A percentile compares a stretch with the other conserved stretches of the same genome.
Evolutionary conservation across 768 basidiomycete genomes (phyloP).

Genomic region (Russula sp.): DNA sequence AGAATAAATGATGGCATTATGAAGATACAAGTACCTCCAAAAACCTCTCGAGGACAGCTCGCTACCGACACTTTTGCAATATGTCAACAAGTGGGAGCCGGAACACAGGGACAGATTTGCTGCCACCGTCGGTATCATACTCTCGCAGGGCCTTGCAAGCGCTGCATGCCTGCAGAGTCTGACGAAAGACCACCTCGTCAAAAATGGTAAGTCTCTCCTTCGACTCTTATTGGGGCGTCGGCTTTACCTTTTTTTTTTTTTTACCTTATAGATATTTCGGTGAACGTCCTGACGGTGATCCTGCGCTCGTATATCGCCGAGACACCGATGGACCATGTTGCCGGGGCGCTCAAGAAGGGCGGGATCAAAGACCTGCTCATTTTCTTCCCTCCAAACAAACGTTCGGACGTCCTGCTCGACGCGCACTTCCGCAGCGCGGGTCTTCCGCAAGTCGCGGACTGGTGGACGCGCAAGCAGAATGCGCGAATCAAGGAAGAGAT

Average conservation of each 20-base stretch:
- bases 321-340: constrained; percentile 88
- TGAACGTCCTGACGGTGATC: constrained; percentile 71
- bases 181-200: constrained; percentile 92
- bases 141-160: constrained; percentile 79
- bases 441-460: constrained; percentile 79
- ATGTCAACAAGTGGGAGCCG: constrained; percentile 79
- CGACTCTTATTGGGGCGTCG: not conserved
- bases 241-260: not conserved
- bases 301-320: constrained; percentile 78
- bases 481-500: constrained; percentile 78
- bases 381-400: constrained; percentile 86
- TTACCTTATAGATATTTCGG: constrained; percentile 66
- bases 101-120: constrained; percentile 81
- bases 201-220: constrained; percentile 62
- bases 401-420: constrained; percentile 69
- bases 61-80: constrained; percentile 82
- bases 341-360: constrained; percentile 74
- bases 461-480: constrained; percentile 90
- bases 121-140: constrained; percentile 73
- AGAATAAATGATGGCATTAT: constrained; percentile 1
- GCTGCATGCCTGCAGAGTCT: constrained; percentile 76
- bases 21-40: constrained; percentile 99
- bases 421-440: constrained; percentile 83
- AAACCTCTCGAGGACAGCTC: constrained; percentile 87
- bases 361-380: constrained; percentile 80